Conservation (phyloP, 805 yeast genomes). For the Maudiozyma serrabonitensis region DNA sequence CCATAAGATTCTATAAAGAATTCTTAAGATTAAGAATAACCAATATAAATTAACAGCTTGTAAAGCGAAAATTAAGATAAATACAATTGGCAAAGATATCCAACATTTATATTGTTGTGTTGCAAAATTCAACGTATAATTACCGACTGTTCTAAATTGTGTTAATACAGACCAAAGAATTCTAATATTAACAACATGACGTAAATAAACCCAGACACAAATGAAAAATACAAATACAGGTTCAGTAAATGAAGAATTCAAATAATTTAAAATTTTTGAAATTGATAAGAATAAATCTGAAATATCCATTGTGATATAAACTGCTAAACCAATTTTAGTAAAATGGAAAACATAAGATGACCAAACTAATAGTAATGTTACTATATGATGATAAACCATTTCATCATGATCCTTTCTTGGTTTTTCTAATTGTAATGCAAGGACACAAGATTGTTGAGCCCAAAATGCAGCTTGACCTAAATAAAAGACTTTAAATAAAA, state of each 20-base stretch:
- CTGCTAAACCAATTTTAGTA: constrained; percentile 88
- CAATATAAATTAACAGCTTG: constrained; percentile 84
- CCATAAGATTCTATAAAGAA: constrained; percentile 54
- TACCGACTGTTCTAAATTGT: constrained; percentile 80
- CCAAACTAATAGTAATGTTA: constrained; percentile 81
- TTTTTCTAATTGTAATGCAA: constrained; percentile 77
- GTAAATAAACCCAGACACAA: constrained; percentile 70
- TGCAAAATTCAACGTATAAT: constrained; percentile 68
- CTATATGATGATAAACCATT: constrained; percentile 83
- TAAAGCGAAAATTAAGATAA: constrained; percentile 62
- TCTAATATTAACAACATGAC: constrained; percentile 76
- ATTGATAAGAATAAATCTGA: constrained; percentile 80
- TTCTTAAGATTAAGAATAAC: constrained; percentile 73
- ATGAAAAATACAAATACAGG: constrained; percentile 65
- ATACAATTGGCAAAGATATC: constrained; percentile 88
- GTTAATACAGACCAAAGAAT: constrained; percentile 80
- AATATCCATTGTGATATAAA: constrained; percentile 92
- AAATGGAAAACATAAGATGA: constrained; percentile 88
- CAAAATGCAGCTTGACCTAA: constrained; percentile 93
- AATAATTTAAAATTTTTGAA: constrained; percentile 80
- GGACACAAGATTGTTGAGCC: constrained; percentile 88
- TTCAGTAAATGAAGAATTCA: constrained; percentile 54
- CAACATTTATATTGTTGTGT: constrained; percentile 94
- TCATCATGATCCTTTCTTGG: constrained; percentile 93
- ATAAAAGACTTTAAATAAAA: constrained; percentile 69